Evolutionary conservation across 1,284 basidiomycete genomes (phyloP).

Genomic region (Cryptococcus floricola): DNA sequence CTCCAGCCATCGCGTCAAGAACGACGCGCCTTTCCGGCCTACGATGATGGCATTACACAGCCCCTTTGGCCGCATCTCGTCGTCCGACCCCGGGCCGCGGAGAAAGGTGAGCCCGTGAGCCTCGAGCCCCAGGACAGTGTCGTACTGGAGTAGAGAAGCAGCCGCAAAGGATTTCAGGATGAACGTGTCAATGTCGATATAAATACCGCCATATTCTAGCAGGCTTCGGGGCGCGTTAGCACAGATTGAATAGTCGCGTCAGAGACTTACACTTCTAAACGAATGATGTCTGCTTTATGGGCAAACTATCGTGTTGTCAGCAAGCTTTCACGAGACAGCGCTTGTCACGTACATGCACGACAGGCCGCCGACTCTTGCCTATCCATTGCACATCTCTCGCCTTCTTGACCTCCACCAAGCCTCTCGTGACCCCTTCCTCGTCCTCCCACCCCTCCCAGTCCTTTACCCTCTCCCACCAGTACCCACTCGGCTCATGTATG

Average conservation of each 20-base stretch:
- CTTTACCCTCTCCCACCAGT: slow-evolving; percentile 40
- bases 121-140: slow-evolving; percentile 49
- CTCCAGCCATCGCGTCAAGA: slow-evolving; percentile 41
- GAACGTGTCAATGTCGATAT: slow-evolving; percentile 49
- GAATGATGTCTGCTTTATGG: slow-evolving; percentile 50
- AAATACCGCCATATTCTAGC: slow-evolving; percentile 48
- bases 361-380: slow-evolving; percentile 27
- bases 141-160: slow-evolving; percentile 28
- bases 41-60: slow-evolving; percentile 52
- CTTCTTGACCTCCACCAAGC: slow-evolving; percentile 21
- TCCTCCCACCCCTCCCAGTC: slow-evolving; percentile 31
- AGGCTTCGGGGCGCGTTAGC: slow-evolving; percentile 19
- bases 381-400: slow-evolving; percentile 30
- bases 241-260: not conserved
- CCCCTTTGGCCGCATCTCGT: slow-evolving; percentile 43
- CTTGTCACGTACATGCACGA: slow-evolving; percentile 28
- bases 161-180: slow-evolving; percentile 25
- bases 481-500: slow-evolving; percentile 28
- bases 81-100: slow-evolving; percentile 17
- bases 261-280: slow-evolving; percentile 38
- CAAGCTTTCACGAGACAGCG: not conserved
- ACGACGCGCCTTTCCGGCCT: slow-evolving; percentile 37
- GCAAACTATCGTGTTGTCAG: slow-evolving; percentile 30
- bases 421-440: slow-evolving; percentile 13
- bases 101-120: slow-evolving; percentile 26